These are phyloP conservation scores for Lablab purpureus DNA, from an alignment of 306 rosid species.

Conservation along the genomic window DNA sequence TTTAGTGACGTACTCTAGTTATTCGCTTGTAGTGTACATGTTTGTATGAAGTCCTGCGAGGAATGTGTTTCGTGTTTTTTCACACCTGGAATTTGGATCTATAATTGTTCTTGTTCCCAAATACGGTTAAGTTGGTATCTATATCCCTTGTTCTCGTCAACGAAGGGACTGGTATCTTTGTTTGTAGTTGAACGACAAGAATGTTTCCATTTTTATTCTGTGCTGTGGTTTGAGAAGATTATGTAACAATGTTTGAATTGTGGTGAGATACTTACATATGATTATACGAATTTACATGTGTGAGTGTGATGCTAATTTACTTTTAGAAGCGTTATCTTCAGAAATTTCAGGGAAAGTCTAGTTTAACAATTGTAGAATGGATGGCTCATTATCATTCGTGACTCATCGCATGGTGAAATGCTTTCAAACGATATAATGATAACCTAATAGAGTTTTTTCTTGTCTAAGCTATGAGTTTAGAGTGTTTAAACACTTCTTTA, in stretches of 20 bases:
- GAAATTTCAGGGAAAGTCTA: background rate
- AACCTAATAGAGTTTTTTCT: background rate
- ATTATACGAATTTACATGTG: background rate
- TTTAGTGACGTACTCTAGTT: background rate
- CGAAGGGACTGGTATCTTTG: background rate
- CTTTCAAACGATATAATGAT: background rate
- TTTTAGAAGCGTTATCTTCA: background rate
- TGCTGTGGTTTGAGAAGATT: background rate
- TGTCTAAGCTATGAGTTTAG: background rate
- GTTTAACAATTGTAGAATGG: constrained; percentile 11
- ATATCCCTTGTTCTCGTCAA: background rate
- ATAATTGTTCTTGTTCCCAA: background rate
- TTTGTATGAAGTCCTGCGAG: constrained; percentile 31
- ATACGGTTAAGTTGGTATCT: background rate
- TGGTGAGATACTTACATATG: background rate
- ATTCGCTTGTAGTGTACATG: constrained; percentile 39
- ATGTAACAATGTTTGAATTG: background rate
- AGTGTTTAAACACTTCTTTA: background rate
- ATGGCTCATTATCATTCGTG: background rate
- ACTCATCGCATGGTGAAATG: background rate
- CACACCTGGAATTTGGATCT: background rate
- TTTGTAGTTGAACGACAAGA: constrained; percentile 1
- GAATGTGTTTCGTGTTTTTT: background rate
- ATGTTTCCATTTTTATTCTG: background rate
- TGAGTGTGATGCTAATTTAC: background rate